Conservation (phyloP, 306 rosid genomes). For the Castanea sativa region DNA sequence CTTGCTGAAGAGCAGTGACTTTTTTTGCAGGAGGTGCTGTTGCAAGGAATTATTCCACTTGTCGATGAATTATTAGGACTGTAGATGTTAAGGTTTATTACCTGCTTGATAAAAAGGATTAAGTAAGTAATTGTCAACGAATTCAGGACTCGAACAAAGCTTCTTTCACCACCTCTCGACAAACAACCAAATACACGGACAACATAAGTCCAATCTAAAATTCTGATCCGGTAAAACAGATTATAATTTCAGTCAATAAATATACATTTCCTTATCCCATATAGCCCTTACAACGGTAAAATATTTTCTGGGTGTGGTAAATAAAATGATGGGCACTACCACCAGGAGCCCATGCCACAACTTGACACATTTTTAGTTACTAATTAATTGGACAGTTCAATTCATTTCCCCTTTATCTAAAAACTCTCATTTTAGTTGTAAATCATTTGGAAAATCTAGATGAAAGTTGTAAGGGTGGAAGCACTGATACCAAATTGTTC, state of each 20-base stretch:
- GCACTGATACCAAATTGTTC: too few species aligned
- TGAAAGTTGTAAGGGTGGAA: too few species aligned
- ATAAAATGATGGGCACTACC: neutral
- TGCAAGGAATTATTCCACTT: constrained; percentile 59
- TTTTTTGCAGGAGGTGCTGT: constrained; percentile 49
- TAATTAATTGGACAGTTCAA: too few species aligned
- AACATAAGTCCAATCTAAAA: neutral
- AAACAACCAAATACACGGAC: neutral
- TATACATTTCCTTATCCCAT: neutral
- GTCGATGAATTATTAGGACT: constrained; percentile 61
- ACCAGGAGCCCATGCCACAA: too few species aligned
- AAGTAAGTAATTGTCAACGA: constrained; percentile 22
- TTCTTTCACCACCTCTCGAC: neutral
- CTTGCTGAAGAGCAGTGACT: constrained; percentile 50
- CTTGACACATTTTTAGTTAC: too few species aligned
- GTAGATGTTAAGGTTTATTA: constrained; percentile 47
- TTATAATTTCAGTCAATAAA: neutral
- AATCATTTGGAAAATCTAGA: too few species aligned
- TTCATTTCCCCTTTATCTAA: too few species aligned
- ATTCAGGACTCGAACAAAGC: constrained; percentile 15
- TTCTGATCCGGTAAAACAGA: neutral
- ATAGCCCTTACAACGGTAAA: neutral
- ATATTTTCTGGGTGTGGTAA: neutral
- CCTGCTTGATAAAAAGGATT: constrained; percentile 37
- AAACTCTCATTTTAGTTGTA: too few species aligned